Base-by-base conservation (phyloP, 2,329 filamentous ascomycete species). In the Penicillium glabrum region DNA sequence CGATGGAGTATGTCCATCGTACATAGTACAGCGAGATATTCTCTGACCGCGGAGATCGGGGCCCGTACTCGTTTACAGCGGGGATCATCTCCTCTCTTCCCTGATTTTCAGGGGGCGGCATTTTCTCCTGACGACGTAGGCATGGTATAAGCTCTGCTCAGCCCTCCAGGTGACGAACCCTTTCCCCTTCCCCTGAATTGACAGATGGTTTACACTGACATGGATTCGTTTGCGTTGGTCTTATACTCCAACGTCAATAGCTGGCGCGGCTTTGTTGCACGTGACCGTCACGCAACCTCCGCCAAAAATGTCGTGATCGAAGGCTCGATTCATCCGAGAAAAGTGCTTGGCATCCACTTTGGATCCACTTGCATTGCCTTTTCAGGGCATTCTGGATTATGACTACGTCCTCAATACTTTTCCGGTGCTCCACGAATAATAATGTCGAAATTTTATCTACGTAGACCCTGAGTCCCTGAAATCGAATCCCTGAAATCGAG, bases 261-360 rank as follows among this genome's bases (percentile, higher is more conserved):
- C 43, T 48, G 45, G 8, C 44, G 31, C 19, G 23, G 33, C 29
- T 23, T 11, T 13, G 47, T 24, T 2, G 23, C 63, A 66, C 59
- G 63, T 67, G 64, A 53, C 31, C 16, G 63, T 51, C 63, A 67
- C 65, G 65, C 56, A 59, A 66, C 61, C 63, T 60, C 61, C 65
- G 51, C 59, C 37, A 46, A 1, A 19, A 56, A 64, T 66, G 62
- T 60, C 65, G 65, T 66, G 63, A 61, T 66, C 35, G 19, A 3
- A 19, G 35, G 16, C 35, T 19, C 35, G 35, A 39, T 39, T 39
- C 35, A 39, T 19, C 35, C 35, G 35, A 37, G n/a, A 26, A 45
- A 29, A 29, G 37, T 29, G 2, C 59, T 56, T 50, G 53, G 50
- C 51, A 35, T 26, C 31, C 29, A 37, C 19, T 29, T 24, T 24